Percentiles rank a stretch among this genome's conserved stretches.
phyloP scores from a whole-genome alignment of 2,329 filamentous ascomycete species.

The Harringtonia lauricola region DNA sequence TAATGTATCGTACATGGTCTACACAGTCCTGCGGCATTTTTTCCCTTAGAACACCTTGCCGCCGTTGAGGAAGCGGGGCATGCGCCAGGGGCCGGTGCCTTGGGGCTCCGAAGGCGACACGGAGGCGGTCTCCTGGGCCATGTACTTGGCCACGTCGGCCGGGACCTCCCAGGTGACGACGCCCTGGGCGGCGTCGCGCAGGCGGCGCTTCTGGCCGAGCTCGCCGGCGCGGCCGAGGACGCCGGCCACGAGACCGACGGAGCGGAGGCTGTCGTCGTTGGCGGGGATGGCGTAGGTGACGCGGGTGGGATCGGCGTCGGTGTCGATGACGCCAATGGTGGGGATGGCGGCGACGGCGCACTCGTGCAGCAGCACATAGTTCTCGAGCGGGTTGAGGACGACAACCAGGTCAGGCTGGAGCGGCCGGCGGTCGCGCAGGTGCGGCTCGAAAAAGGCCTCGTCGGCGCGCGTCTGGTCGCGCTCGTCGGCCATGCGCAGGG shows the following conservation, averaged over 20 bases:
- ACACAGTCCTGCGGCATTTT: background rate
- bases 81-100: background rate
- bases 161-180: conserved; percentile 50
- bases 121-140: background rate
- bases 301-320: conserved; percentile 82
- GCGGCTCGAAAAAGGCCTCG: conserved; percentile 48
- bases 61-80: background rate
- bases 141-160: conserved; percentile 19
- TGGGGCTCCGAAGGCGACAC: too few species aligned
- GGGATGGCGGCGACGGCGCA: conserved; percentile 81
- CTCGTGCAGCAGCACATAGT: conserved; percentile 82
- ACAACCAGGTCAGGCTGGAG: conserved; percentile 84
- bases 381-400: conserved; percentile 86
- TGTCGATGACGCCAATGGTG: conserved; percentile 91
- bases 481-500: conserved; percentile 66
- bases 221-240: conserved; percentile 78
- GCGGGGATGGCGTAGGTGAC: conserved; percentile 95
- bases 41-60: background rate
- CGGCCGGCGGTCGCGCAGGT: conserved; percentile 50
- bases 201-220: conserved; percentile 58
- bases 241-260: conserved; percentile 70
- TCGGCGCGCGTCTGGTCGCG: conserved; percentile 47
- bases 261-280: conserved; percentile 89
- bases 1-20: too few species aligned
- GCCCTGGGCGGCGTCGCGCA: conserved; percentile 50